Evolutionary conservation across 106 monocot genomes (phyloP).

Genomic region (Dendrobium chrysotoxum): DNA sequence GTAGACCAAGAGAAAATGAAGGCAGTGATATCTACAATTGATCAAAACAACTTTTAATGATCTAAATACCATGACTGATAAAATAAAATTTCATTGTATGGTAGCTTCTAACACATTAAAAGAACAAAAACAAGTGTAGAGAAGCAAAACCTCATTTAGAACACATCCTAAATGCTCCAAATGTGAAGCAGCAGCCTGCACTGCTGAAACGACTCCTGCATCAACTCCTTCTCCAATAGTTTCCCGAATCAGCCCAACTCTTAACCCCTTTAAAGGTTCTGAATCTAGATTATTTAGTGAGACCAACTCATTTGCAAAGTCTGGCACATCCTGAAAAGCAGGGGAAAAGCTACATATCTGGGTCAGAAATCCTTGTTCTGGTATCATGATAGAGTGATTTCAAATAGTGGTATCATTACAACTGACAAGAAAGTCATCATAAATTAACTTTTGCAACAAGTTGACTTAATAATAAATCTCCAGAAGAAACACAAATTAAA

Average conservation of each 20-base stretch:
- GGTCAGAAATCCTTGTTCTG: conserved; percentile 1
- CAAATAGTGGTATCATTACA: background rate
- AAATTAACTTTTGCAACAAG: background rate
- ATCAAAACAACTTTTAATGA: conserved; percentile 1
- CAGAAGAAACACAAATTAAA: background rate
- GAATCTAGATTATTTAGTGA: conserved; percentile 34
- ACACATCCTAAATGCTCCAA: conserved; percentile 70
- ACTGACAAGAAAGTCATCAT: background rate
- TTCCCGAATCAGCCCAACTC: conserved; percentile 74
- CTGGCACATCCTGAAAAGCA: conserved; percentile 57
- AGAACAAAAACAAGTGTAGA: background rate
- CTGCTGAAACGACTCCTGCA: conserved; percentile 41
- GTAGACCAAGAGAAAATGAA: conserved; percentile 90
- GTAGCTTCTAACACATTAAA: background rate
- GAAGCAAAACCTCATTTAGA: conserved; percentile 55
- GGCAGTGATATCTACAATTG: conserved; percentile 72
- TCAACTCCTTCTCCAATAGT: conserved; percentile 87
- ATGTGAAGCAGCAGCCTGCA: conserved; percentile 67
- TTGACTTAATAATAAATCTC: background rate
- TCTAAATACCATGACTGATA: background rate
- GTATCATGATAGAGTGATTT: background rate
- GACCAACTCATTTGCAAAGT: conserved; percentile 55
- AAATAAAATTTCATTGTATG: background rate
- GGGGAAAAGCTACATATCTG: conserved; percentile 7
- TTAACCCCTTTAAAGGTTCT: conserved; percentile 75